Evolutionary conservation across 306 rosid genomes (phyloP), one percentile per base, ranked within the genome.

Genomic region (Clitoria ternatea): DNA sequence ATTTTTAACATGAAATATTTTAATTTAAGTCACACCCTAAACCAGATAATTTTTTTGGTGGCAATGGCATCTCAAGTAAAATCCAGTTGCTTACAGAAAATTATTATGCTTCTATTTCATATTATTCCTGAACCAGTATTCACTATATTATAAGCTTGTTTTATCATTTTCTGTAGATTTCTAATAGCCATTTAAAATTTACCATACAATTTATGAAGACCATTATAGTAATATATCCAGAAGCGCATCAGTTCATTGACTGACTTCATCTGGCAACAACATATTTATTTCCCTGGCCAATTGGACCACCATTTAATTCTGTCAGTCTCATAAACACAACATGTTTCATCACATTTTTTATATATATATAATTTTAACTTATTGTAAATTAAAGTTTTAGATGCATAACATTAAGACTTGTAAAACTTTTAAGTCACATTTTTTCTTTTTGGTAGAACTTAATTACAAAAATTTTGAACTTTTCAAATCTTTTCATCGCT

Each of bases 201-300:
- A 14, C 27, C 24, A 23, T 63, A 6, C 9, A 24, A 5, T 26
- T 4, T 66, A 8, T 17, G 68, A 37, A 61, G 33, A 12, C 18
- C 42, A 44, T 45, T 66, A 14, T 4, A 29, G 19, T 4, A 56
- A 26, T 10, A 30, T 4, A 17, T 11, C 44, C 45, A 47, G 57
- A 48, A 19, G 44, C 0, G 59, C 45, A 66, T 27, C 4, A 6
- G 35, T 35, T 67, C 22, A 19, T 32, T 22, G 32, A 48, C 73
- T 67, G 73, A 49, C 47, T 67, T 48, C 60, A 67, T 1, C 1
- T 48, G 61, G 48, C 14, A 47, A 67, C 47, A 67, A 4, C 30
- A 60, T 47, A 66, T 67, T 67, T 67, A 67, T 29, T 12, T 67
- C 22, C 3, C 61, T 33, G 47, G 48, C 22, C 42, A 15, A 48